Evolutionary conservation across 2,329 filamentous ascomycete species (phyloP), one percentile per base, ranked within the genome.

Genomic region (Penicillium sp.): DNA sequence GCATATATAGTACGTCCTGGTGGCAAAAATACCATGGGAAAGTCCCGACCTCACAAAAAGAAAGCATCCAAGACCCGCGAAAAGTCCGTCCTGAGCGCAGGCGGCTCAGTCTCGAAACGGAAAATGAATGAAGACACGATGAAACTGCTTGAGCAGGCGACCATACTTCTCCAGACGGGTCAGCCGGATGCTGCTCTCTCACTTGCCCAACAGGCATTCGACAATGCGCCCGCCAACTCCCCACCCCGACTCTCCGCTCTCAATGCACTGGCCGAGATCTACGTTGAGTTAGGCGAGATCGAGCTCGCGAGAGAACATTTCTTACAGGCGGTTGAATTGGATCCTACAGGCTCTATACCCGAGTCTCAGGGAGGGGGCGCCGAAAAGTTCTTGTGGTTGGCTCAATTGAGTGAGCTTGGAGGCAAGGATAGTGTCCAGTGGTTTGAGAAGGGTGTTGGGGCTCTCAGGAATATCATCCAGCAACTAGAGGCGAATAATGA

Each of bases 351-450:
- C 19, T 78, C 82, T 45, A 80, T 88, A 62, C 85, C 90, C 19
- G 90, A 92, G 71, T 85, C 87, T 45, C 76, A 89, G 56, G 93
- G 93, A 53, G 92, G 92, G 30, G 93, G 93, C 0, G 88, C 93
- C 0, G 94, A 98, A 74, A 98, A 97, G 80, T 98, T 97, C 73
- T 80, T 98, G 53, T 96, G 93, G 87, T 83, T 99, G 62, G 95
- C 95, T 66, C 95, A 99, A 79, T 84, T 99, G 71, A 95, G 84
- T 66, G 86, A 88, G 68, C 81, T 86, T 64, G 86, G 86, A 56
- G 86, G 86, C 13, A 76, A 79, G 58, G 84, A 86, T 68, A 88
- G 85, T 67, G 85, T 89, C 51, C 72, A 75, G 54, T 88, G 86
- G 85, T 89, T 86, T 66, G 84, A 88, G 69, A 84, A 83, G 67